Conservation (phyloP, 2,329 filamentous ascomycete species). For the Ceratocystiopsis minuta region DNA sequence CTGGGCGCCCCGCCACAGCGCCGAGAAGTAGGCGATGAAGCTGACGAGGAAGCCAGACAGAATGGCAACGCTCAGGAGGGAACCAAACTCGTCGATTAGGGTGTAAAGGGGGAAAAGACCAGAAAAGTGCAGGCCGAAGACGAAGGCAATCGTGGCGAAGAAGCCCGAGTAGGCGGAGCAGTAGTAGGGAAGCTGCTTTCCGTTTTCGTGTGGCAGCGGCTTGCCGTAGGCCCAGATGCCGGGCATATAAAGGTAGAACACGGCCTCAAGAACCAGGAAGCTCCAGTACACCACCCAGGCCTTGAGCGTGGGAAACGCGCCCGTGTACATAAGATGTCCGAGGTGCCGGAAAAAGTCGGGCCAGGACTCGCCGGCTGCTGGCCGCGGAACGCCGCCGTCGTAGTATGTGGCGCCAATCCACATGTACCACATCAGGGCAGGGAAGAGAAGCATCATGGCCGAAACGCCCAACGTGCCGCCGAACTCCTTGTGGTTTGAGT, state of each 20-base stretch:
- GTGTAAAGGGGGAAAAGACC: slow-evolving; percentile 81
- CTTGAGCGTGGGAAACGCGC: slow-evolving; percentile 63
- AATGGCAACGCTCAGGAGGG: slow-evolving; percentile 83
- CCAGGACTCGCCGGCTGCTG: slow-evolving; percentile 45
- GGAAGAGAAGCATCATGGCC: slow-evolving; percentile 82
- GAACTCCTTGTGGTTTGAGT: slow-evolving; percentile 58
- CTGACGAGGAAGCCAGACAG: slow-evolving; percentile 73
- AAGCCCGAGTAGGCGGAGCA: slow-evolving; percentile 80
- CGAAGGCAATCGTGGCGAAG: slow-evolving; percentile 64
- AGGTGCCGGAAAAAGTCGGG: slow-evolving; percentile 56
- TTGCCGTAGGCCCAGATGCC: slow-evolving; percentile 81
- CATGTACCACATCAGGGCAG: slow-evolving; percentile 97
- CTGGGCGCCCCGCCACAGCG: slow-evolving; percentile 58
- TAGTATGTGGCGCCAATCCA: slow-evolving; percentile 94
- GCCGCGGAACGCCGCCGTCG: slow-evolving; percentile 60
- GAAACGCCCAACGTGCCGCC: slow-evolving; percentile 67
- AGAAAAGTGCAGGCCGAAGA: slow-evolving; percentile 57
- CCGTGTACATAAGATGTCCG: slow-evolving; percentile 55
- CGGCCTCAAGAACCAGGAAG: slow-evolving; percentile 71
- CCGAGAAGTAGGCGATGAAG: slow-evolving; percentile 72
- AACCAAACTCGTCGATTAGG: slow-evolving; percentile 86
- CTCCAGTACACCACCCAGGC: slow-evolving; percentile 92
- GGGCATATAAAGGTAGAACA: slow-evolving; percentile 70
- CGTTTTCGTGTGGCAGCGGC: slow-evolving; percentile 62
- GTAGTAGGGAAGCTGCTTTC: slow-evolving; percentile 82